Evolutionary conservation across 2,329 filamentous ascomycete species (phyloP).

Genomic region (Didymella pinodella): DNA sequence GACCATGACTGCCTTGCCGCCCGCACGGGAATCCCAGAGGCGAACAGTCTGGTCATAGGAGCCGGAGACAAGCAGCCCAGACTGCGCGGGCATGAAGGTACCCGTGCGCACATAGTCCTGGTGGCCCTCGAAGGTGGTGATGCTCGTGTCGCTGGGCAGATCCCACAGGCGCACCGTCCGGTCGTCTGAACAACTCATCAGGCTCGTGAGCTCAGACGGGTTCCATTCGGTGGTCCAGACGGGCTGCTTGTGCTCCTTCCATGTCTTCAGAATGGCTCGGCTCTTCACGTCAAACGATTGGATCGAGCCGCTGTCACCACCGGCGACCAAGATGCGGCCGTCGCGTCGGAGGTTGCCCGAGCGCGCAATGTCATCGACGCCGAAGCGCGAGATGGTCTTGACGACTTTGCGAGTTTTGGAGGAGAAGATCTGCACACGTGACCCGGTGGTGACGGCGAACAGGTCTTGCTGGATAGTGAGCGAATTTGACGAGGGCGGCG

Average conservation of each 20-base stretch:
- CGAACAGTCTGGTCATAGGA: conserved; percentile 95
- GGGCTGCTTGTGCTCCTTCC: conserved; percentile 92
- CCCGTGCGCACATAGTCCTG: conserved; percentile 91
- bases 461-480: conserved; percentile 63
- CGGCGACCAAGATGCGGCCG: conserved; percentile 86
- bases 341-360: conserved; percentile 88
- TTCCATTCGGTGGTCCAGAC: conserved; percentile 93
- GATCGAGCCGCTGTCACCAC: conserved; percentile 88
- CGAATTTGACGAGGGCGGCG: conserved; percentile 56
- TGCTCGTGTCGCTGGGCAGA: conserved; percentile 78
- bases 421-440: conserved; percentile 91
- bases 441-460: conserved; percentile 94
- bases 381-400: conserved; percentile 92
- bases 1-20: conserved; percentile 74
- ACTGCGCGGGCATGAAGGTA: conserved; percentile 80
- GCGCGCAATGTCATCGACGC: conserved; percentile 80
- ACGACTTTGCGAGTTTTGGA: conserved; percentile 88
- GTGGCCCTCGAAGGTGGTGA: conserved; percentile 83
- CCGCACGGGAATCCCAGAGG: conserved; percentile 87
- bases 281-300: conserved; percentile 95
- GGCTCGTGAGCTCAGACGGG: conserved; percentile 81
- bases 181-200: conserved; percentile 93
- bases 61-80: conserved; percentile 79
- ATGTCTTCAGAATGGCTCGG: conserved; percentile 91
- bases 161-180: conserved; percentile 94